These are phyloP conservation scores for Suillus subalutaceus DNA, from an alignment of 768 basidiomycete genomes.

Conservation along the genomic window DNA sequence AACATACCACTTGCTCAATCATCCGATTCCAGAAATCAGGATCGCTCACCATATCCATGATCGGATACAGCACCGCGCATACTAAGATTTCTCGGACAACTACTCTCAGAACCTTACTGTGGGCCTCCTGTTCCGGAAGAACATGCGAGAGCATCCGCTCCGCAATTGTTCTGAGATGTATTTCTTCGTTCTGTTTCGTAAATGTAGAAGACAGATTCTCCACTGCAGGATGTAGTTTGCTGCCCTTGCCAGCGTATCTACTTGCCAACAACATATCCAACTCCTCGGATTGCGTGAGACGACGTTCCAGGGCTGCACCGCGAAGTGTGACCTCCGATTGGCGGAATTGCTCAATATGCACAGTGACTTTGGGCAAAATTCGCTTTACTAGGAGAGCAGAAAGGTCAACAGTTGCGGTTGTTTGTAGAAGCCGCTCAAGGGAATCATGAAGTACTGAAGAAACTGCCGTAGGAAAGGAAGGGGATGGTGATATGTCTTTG, in stretches of 20 bases:
- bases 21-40: conserved; percentile 97
- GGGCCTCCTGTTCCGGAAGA: conserved; percentile 74
- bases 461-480: conserved; percentile 86
- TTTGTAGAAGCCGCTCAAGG: conserved; percentile 57
- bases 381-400: conserved; percentile 78
- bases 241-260: conserved; percentile 68
- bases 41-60: conserved; percentile 92
- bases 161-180: conserved; percentile 73
- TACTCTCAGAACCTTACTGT: conserved; percentile 69
- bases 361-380: conserved; percentile 86
- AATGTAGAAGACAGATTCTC: conserved; percentile 88
- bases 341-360: conserved; percentile 88
- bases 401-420: conserved; percentile 65
- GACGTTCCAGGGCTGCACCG: conserved; percentile 79
- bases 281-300: conserved; percentile 87
- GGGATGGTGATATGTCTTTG: conserved; percentile 78
- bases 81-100: conserved; percentile 82
- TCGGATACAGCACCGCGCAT: conserved; percentile 80
- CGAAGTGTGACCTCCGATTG: conserved; percentile 86
- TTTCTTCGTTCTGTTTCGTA: conserved; percentile 88
- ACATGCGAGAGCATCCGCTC: conserved; percentile 72
- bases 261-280: conserved; percentile 85
- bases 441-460: conserved; percentile 73
- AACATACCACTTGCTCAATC: conserved; percentile 87
- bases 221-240: conserved; percentile 82